phyloP scores from a whole-genome alignment of 2,329 filamentous ascomycete species.

The Verticillium dahliae region DNA sequence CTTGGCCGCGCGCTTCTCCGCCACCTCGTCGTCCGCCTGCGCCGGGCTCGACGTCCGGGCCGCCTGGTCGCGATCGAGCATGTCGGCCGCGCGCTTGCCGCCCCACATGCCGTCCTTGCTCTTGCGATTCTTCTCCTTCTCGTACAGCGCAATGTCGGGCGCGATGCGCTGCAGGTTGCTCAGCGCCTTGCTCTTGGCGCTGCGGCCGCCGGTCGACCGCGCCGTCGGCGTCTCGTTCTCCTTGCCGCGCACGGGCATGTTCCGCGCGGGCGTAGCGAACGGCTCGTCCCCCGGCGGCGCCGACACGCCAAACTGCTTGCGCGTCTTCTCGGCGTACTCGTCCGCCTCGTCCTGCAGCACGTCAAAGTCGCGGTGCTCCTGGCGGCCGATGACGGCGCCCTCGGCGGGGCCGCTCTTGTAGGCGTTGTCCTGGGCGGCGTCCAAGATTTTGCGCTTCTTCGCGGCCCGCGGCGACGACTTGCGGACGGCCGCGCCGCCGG shows the following conservation, averaged over 20 bases:
- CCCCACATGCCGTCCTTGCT: slow-evolving; percentile 50
- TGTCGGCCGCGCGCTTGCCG: slow-evolving; percentile 55
- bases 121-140: slow-evolving; percentile 83
- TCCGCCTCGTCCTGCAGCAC: slow-evolving; percentile 36
- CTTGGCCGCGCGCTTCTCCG: slow-evolving; percentile 50
- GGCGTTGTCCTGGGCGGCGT: slow-evolving; percentile 45
- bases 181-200: slow-evolving; percentile 82
- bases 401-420: slow-evolving; percentile 38
- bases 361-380: slow-evolving; percentile 31
- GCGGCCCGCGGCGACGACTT: slow-evolving; percentile 33
- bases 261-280: slow-evolving; percentile 45
- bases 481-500: slow-evolving; percentile 37
- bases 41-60: slow-evolving; percentile 10
- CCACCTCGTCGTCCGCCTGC: slow-evolving; percentile 28
- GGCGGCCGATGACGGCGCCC: slow-evolving; percentile 36
- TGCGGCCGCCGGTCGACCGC: slow-evolving; percentile 65
- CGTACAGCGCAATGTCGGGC: slow-evolving; percentile 80
- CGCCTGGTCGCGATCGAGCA: slow-evolving; percentile 39
- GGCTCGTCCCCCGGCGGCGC: slow-evolving; percentile 14
- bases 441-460: slow-evolving; percentile 42
- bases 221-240: slow-evolving; percentile 79
- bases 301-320: slow-evolving; percentile 24
- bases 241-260: slow-evolving; percentile 55
- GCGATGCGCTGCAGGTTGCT: slow-evolving; percentile 70
- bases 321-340: slow-evolving; percentile 24